phyloP scores from a whole-genome alignment of 2,329 filamentous ascomycete genomes.

The Chrysosphaeria jannelii region DNA sequence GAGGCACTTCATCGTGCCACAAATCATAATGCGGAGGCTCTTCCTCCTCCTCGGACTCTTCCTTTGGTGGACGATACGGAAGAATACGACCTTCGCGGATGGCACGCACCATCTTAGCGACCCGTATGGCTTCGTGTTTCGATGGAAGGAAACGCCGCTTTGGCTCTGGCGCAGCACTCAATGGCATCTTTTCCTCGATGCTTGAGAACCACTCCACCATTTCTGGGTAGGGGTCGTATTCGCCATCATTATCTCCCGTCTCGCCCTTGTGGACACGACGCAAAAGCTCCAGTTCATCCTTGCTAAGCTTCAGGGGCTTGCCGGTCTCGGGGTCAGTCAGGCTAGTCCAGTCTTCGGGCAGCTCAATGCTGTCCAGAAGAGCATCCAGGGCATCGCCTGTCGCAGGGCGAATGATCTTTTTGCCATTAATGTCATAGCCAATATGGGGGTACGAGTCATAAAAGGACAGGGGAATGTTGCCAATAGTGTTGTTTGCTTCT shows the following conservation, averaged over 20 bases:
- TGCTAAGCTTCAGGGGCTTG: conserved; percentile 63
- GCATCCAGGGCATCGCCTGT: conserved; percentile 83
- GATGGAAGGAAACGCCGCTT: conserved; percentile 89
- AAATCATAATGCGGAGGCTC: conserved; percentile 57
- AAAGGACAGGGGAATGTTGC: conserved; percentile 75
- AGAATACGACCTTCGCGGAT: conserved; percentile 84
- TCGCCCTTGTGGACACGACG: conserved; percentile 74
- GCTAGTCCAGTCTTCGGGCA: conserved; percentile 92
- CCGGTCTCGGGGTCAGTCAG: conserved; percentile 82
- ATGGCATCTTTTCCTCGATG: conserved; percentile 71
- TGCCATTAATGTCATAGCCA: conserved; percentile 95
- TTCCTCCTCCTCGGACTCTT: conserved; percentile 22
- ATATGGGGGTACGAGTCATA: conserved; percentile 97
- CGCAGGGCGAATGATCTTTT: conserved; percentile 87
- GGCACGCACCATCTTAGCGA: conserved; percentile 91
- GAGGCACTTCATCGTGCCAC: conserved; percentile 74
- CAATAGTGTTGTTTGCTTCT: conserved; percentile 65
- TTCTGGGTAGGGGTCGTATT: conserved; percentile 78
- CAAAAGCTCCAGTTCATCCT: conserved; percentile 68
- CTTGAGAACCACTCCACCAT: conserved; percentile 86
- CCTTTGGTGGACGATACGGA: conserved; percentile 54
- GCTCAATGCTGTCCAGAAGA: conserved; percentile 79
- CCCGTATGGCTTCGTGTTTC: conserved; percentile 82
- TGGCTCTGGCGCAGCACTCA: conserved; percentile 81
- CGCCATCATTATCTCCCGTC: conserved; percentile 22